Percentiles rank a stretch among this genome's conserved stretches.
Evolutionary conservation across 2,329 filamentous ascomycete genomes (phyloP).

Genomic region (Aspergillus melleus): DNA sequence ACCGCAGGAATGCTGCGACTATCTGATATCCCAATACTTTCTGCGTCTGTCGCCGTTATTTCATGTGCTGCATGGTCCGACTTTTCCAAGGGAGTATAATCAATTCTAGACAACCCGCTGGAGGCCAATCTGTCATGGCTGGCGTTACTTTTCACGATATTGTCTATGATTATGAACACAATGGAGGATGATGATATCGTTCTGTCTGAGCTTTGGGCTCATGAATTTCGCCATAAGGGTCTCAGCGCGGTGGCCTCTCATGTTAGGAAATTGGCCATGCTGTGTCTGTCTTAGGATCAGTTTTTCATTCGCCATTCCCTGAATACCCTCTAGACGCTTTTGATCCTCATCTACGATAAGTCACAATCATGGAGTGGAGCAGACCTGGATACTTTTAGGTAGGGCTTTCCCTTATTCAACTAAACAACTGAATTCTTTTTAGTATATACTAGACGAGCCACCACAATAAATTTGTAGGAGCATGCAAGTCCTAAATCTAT

Average conservation of each 20-base stretch:
- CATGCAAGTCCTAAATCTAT: no score
- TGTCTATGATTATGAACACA: constrained; percentile 23
- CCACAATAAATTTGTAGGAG: no score
- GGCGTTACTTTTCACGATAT: constrained; percentile 29
- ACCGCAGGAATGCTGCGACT: constrained; percentile 15
- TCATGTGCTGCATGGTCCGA: constrained; percentile 31
- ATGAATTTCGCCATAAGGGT: not conserved
- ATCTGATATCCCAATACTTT: constrained; percentile 19
- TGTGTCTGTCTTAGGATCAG: constrained; percentile 29
- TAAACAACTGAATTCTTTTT: no score
- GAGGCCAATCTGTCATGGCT: constrained; percentile 28
- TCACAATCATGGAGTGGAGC: constrained; percentile 8
- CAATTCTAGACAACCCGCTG: constrained; percentile 14
- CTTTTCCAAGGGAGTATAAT: constrained; percentile 27
- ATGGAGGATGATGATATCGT: constrained; percentile 23
- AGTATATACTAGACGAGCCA: no score
- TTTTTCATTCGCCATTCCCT: constrained; percentile 31
- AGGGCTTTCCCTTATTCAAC: not conserved
- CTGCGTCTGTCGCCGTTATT: constrained; percentile 20
- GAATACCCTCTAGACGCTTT: constrained; percentile 30
- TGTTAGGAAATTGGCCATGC: constrained; percentile 23
- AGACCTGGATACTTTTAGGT: constrained; percentile 31
- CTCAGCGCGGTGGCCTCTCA: constrained; percentile 3
- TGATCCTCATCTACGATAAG: constrained; percentile 31
- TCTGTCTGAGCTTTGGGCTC: constrained; percentile 19